Base-by-base conservation (phyloP, 148 eudicot genomes). In the Pharnaceum exiguum region DNA sequence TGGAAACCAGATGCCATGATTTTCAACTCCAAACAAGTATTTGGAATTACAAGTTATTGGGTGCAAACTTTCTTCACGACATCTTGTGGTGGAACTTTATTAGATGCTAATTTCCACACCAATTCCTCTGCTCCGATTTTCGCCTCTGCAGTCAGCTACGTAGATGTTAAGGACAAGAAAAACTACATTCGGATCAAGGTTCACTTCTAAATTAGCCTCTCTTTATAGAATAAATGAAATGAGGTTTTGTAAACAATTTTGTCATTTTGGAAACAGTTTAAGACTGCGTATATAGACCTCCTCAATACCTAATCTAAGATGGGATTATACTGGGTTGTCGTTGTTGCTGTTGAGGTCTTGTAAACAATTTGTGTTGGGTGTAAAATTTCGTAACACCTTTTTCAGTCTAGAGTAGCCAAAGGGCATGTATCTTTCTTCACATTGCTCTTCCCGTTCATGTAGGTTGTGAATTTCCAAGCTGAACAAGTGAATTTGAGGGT, bases 41-140 rank as follows among this genome's bases (percentile, higher is more conserved):
- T 74, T 60, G 97, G 85, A 59, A 90, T 82, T 49, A 80, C 91
- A 2, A 84, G 86, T 66, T 86, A 84, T 59, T 90, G 95, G 95
- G 79, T 86, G 73, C 97, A 90, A 62, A 75, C 68, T 3, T 76
- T 90, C 58, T 90, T 90, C 76, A 68, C 37, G 25, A 67, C 78
- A 10, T 83, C 97, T 23, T 83, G 77, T 63, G 91, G 89, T 11
- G 95, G 90, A 11, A 59, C 38, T 23, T 80, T 84, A 54, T 75
- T 90, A 5, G 58, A 71, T 31, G 71, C 82, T 33, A 63, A 62
- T 32, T 57, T 84, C n/a, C 63, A 70, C 40, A 39, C 75, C 28
- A 70, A 69, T 51, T 46, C 78, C 2, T 18, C 18, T 0, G 37
- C 35, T 0, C 29, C 66, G 8, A 66, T 83, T 12, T 42, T 55